phyloP scores from a whole-genome alignment of 2,329 filamentous ascomycete genomes.

The Sclerotinia trifoliorum region DNA sequence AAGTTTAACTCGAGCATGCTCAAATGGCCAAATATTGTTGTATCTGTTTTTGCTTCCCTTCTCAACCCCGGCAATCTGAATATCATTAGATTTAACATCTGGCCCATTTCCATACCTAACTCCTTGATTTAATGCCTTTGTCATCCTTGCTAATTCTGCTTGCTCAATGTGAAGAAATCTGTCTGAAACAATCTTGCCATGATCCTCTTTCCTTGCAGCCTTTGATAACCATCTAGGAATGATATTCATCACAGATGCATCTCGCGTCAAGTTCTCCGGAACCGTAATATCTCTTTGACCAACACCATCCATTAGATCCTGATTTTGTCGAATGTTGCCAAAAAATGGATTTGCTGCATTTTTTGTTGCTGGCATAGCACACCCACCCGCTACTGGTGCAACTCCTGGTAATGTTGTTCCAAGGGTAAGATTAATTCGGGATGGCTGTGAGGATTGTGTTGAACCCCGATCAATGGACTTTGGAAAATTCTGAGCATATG shows the following conservation, averaged over 20 bases:
- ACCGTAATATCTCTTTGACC: constrained; percentile 71
- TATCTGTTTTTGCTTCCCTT: constrained; percentile 95
- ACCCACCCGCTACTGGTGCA: constrained; percentile 83
- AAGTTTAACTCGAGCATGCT: constrained; percentile 84
- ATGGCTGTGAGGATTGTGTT: constrained; percentile 39
- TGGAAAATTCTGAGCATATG: constrained; percentile 68
- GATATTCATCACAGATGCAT: constrained; percentile 43
- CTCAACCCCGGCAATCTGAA: constrained; percentile 88
- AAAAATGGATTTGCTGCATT: constrained; percentile 86
- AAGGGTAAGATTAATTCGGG: constrained; percentile 52
- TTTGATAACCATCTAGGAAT: constrained; percentile 76
- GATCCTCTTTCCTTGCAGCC: constrained; percentile 64
- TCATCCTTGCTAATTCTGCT: constrained; percentile 89
- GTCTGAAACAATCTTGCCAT: constrained; percentile 77
- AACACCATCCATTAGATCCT: constrained; percentile 90
- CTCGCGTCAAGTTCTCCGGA: constrained; percentile 49
- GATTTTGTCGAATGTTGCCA: constrained; percentile 92
- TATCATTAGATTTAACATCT: constrained; percentile 36
- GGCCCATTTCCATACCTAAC: constrained; percentile 54
- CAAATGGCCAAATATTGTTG: constrained; percentile 96
- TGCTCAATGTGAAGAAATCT: constrained; percentile 83
- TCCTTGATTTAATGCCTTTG: constrained; percentile 66
- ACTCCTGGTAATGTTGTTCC: constrained; percentile 51
- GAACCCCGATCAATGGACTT: constrained; percentile 57
- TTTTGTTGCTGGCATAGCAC: constrained; percentile 70